Base-by-base conservation (phyloP, 495 filamentous ascomycete species). In the Lasiosphaeria miniovina region DNA sequence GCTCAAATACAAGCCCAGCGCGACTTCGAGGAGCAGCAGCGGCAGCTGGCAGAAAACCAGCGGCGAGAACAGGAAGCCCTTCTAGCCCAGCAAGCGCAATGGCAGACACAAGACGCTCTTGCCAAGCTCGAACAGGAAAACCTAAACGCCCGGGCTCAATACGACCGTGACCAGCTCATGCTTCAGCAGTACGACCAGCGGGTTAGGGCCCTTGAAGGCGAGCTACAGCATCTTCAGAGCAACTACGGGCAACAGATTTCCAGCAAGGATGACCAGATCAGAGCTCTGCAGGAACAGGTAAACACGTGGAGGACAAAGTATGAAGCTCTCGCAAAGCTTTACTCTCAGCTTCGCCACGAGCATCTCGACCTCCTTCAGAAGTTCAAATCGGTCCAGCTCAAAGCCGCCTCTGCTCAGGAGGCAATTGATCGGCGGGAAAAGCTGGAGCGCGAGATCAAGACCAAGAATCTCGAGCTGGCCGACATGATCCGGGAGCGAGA, bases 401-500 rank as follows among this genome's bases (percentile, higher is more conserved):
- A 97, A 74, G 94, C 94, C 5, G 90, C 92, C 2, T 97, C 93
- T 4, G 95, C 94, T 0, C 93, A 97, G 72, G 95, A 98, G 73
- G 93, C 95, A 4, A 96, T 98, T 62, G 95, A 98, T 31, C 86
- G 84, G 57, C 86, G 93, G 24, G 95, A 98, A 75, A 96, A 93
- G 77, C 82, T 98, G 58, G 90, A 97, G 75, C 86, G 93, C 9
- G 94, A 98, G 74, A 88, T 98, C 68, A 98, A 98, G 81, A 96
- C 92, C 31, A 98, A 97, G 84, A 98, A 98, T 70, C 80, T 98
- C 15, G 95, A 98, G 74, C 78, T 98, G 48, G 94, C 94, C 53
- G 93, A 98, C 71, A 97, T 98, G 94, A 98, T 98, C 59, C 86
- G 94, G 5, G 94, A 98, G 73, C 82, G 94, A 67, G 94, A 98